Conservation (phyloP, 179 eudicot species). For the Pouteria campechiana region DNA sequence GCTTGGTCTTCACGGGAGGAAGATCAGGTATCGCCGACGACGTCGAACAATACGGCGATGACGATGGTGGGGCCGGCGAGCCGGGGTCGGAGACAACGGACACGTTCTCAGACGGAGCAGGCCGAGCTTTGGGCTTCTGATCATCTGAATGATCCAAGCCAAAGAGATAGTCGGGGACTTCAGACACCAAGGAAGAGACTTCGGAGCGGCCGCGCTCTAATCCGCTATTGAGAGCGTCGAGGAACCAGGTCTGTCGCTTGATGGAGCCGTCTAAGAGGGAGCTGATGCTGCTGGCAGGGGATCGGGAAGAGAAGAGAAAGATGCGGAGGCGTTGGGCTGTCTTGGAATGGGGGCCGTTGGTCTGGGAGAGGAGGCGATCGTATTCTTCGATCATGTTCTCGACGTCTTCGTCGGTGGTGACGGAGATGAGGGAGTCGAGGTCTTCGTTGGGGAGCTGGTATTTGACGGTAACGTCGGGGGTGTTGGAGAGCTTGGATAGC, state of each 20-base stretch:
- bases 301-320: constrained; percentile 44
- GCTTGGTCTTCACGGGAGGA: constrained; percentile 52
- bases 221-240: constrained; percentile 75
- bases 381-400: constrained; percentile 94
- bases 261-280: constrained; percentile 76
- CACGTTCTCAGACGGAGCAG: constrained; percentile 18
- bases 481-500: constrained; percentile 34
- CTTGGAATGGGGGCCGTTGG: constrained; percentile 1
- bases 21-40: constrained; percentile 55
- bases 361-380: constrained; percentile 23
- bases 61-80: constrained; percentile 43
- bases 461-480: constrained; percentile 39
- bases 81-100: constrained; percentile 59
- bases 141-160: constrained; percentile 78
- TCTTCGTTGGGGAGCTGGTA: constrained; percentile 92
- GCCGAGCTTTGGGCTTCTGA: constrained; percentile 21
- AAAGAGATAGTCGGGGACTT: constrained; percentile 82
- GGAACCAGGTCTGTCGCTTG: constrained; percentile 80
- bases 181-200: constrained; percentile 67
- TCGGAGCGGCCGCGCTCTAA: constrained; percentile 43
- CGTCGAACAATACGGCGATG: constrained; percentile 55
- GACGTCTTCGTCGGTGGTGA: constrained; percentile 69
- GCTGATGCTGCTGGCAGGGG: constrained; percentile 43
- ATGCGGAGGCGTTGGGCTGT: constrained; percentile 53
- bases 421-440: constrained; percentile 72